Conservation (phyloP, 2,329 filamentous ascomycete species). For the Colletotrichum tropicicola region DNA sequence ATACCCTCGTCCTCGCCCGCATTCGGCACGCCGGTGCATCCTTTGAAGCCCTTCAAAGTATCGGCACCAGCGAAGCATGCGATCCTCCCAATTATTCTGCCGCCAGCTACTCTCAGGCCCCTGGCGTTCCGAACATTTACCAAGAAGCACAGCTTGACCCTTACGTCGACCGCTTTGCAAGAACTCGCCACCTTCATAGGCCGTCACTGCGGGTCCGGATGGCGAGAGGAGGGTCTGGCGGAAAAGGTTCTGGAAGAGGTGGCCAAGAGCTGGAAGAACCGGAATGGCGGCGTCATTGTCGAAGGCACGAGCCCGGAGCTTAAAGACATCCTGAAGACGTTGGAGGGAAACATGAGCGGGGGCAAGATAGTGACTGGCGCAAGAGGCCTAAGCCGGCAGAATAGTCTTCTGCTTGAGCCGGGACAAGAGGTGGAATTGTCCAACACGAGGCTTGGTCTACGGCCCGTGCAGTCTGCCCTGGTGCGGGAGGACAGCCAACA, state of each 20-base stretch:
- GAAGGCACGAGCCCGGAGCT: constrained; percentile 81
- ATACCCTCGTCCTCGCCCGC: constrained; percentile 90
- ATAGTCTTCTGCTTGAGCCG: constrained; percentile 69
- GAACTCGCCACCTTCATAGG: constrained; percentile 90
- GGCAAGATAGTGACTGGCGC: constrained; percentile 70
- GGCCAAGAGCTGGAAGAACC: constrained; percentile 90
- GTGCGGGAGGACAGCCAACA: constrained; percentile 69
- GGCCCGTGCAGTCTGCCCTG: constrained; percentile 51
- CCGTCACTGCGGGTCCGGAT: constrained; percentile 92
- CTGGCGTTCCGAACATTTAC: constrained; percentile 96
- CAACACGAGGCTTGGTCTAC: constrained; percentile 65
- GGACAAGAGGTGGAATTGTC: constrained; percentile 59
- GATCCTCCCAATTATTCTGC: constrained; percentile 89
- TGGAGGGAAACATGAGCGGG: constrained; percentile 91
- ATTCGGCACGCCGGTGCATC: constrained; percentile 87
- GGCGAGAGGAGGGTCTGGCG: constrained; percentile 93
- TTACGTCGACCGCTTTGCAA: constrained; percentile 87
- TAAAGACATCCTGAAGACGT: constrained; percentile 81
- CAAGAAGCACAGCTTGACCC: constrained; percentile 94
- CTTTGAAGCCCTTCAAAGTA: constrained; percentile 71
- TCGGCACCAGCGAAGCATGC: constrained; percentile 57
- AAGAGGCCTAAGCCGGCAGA: constrained; percentile 68
- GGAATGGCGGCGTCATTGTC: constrained; percentile 89
- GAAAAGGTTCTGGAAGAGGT: constrained; percentile 93
- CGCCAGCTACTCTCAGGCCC: constrained; percentile 85